phyloP scores from a whole-genome alignment of 495 filamentous ascomycete genomes.

The Trichoderma reesei region DNA sequence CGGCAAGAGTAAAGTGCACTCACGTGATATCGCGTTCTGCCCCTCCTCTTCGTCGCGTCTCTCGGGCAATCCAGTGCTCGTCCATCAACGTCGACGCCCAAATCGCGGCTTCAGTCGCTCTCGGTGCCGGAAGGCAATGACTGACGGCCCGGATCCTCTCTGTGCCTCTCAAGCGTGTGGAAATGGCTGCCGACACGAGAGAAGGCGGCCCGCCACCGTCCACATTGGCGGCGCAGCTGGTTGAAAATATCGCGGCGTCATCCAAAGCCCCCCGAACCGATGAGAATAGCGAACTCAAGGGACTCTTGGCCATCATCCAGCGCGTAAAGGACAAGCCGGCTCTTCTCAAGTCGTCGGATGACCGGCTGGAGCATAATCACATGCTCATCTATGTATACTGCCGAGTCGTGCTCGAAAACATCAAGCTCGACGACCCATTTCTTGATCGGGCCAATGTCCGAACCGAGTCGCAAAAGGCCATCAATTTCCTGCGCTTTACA shows the following conservation, averaged over 20 bases:
- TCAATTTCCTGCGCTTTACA: constrained; percentile 52
- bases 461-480: constrained; percentile 58
- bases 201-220: constrained; percentile 45
- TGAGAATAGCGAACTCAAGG: constrained; percentile 34
- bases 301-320: constrained; percentile 30
- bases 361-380: constrained; percentile 64
- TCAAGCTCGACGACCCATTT: constrained; percentile 53
- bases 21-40: constrained; percentile 10
- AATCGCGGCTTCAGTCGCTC: background rate
- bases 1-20: background rate
- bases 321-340: constrained; percentile 31
- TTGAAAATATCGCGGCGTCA: constrained; percentile 41
- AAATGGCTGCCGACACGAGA: constrained; percentile 14
- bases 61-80: background rate
- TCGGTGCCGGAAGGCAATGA: constrained; percentile 4
- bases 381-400: constrained; percentile 76
- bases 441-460: constrained; percentile 40
- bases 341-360: constrained; percentile 40
- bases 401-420: constrained; percentile 64
- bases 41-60: constrained; percentile 7
- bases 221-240: constrained; percentile 59
- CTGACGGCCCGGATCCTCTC: background rate
- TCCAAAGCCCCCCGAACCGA: constrained; percentile 29
- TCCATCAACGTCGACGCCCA: background rate
- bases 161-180: constrained; percentile 13